Evolutionary conservation across 2,329 filamentous ascomycete species (phyloP), one percentile per base, ranked within the genome.

Genomic region (Aspergillus intermedius): DNA sequence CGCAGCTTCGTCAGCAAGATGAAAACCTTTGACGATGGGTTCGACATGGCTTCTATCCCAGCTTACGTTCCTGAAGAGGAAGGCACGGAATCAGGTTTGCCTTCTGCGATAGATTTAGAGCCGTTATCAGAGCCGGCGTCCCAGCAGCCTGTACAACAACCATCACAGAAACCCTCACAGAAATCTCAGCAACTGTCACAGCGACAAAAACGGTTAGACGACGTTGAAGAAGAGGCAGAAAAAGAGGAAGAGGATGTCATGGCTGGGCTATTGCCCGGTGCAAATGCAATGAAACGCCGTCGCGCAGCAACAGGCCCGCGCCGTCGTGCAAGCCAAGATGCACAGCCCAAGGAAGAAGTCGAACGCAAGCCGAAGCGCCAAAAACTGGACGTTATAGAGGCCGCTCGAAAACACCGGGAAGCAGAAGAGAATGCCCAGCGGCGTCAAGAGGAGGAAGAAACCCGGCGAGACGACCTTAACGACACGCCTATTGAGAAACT

Each of bases 221-320:
- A 64, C 21, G 59, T 65, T 9, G 62, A 67, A 30, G 70, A 80
- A 47, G 79, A 86, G 28, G 55, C 57, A 21, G 45, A 60, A 3
- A 56, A 65, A 22, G 59, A 65, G 10, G 62, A 67, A 32, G 71
- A 80, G 47, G 79, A 86, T 41, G 68, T 86, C 7, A 80, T 91
- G 65, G 83, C 89, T 12, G 76, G 79, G 19, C 79, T 95, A 48
- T 82, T 91, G 1, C 87, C 90, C 0, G 88, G 84, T 1, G 83
- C 87, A 3, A 82, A 86, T 23, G 83, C 83, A 4, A 80, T 90
- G 62, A 97, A 95, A 65, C 82, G 84, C n/a, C 83, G 86, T 19
- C 83, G 85, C 22, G 75, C 88, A 17, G 83, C 81, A 52, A 77
- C 77, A 45, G 77, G 79, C 41, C 70, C 77, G 54, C 72, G 77